phyloP scores from a whole-genome alignment of 805 yeast species.

The Starmerella bombicola region DNA sequence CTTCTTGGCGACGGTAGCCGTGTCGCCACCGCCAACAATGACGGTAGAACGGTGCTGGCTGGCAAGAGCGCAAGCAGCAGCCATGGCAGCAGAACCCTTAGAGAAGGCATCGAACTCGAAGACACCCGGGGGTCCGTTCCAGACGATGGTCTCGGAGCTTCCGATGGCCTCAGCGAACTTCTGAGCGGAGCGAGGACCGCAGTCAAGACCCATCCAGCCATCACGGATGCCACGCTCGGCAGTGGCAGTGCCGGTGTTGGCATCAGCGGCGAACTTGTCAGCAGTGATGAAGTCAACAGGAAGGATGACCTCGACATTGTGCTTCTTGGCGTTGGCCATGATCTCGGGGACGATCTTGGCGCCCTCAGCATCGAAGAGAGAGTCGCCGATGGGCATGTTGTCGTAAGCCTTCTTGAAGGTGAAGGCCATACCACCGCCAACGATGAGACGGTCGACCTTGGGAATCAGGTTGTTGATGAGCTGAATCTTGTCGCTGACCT shows the following conservation, averaged over 20 bases:
- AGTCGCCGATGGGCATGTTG: slow-evolving; percentile 77
- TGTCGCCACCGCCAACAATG: slow-evolving; percentile 97
- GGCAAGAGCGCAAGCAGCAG: slow-evolving; percentile 78
- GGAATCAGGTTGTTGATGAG: slow-evolving; percentile 85
- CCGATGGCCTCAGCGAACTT: slow-evolving; percentile 72
- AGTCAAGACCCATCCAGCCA: slow-evolving; percentile 90
- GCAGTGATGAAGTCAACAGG: slow-evolving; percentile 96
- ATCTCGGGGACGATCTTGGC: slow-evolving; percentile 87
- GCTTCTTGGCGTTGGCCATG: slow-evolving; percentile 91
- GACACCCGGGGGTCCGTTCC: slow-evolving; percentile 99
- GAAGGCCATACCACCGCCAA: slow-evolving; percentile 99
- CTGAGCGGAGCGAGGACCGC: slow-evolving; percentile 79
- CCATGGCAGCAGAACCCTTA: slow-evolving; percentile 78
- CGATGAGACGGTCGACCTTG: slow-evolving; percentile 86
- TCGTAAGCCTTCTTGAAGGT: slow-evolving; percentile 92
- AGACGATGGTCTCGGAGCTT: slow-evolving; percentile 92
- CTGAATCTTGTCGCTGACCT: slow-evolving; percentile 97
- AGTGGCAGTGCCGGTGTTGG: slow-evolving; percentile 71
- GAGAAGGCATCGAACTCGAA: slow-evolving; percentile 93
- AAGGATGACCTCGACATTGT: slow-evolving; percentile 82
- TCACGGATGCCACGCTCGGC: slow-evolving; percentile 81
- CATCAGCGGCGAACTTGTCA: slow-evolving; percentile 86
- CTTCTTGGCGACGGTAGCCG: slow-evolving; percentile 97
- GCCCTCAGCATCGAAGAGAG: slow-evolving; percentile 87
- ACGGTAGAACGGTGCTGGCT: slow-evolving; percentile 87